Conservation (phyloP, 768 basidiomycete genomes). For the Pulveroboletus sp. region DNA sequence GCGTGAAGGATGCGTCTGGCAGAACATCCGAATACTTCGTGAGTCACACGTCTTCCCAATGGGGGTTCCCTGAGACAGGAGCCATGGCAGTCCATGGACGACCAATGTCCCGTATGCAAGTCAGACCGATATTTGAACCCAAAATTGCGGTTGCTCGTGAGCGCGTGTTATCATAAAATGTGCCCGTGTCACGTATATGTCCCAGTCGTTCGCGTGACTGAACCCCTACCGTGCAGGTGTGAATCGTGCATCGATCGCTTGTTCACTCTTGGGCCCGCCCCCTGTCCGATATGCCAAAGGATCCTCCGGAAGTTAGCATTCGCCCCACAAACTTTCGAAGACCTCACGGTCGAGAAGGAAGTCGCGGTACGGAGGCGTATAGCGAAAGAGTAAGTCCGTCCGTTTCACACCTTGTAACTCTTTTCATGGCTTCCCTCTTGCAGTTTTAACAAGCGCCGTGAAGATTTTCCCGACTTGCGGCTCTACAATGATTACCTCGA, state of each 20-base stretch:
- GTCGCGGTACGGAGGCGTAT: constrained; percentile 84
- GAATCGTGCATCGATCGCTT: constrained; percentile 97
- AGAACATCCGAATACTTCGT: constrained; percentile 80
- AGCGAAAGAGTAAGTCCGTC: constrained; percentile 69
- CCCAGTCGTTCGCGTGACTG: constrained; percentile 7
- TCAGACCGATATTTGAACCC: constrained; percentile 95
- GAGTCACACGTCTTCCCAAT: constrained; percentile 25
- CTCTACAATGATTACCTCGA: constrained; percentile 95
- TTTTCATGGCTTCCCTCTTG: constrained; percentile 5
- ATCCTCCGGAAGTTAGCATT: constrained; percentile 91
- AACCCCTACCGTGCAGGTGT: constrained; percentile 59
- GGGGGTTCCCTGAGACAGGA: constrained; percentile 9
- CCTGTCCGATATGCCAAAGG: constrained; percentile 90
- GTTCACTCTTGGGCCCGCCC: constrained; percentile 93
- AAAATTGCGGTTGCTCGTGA: constrained; percentile 88
- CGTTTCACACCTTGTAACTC: background rate
- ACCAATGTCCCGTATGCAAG: constrained; percentile 96
- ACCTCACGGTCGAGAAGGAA: constrained; percentile 90
- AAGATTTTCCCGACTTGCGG: constrained; percentile 79
- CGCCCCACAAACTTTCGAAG: constrained; percentile 91
- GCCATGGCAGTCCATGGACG: constrained; percentile 68
- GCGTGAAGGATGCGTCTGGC: constrained; percentile 83
- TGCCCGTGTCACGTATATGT: constrained; percentile 31
- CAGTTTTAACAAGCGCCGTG: constrained; percentile 91
- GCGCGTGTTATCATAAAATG: constrained; percentile 99